A percentile compares a stretch with the other conserved stretches of the same genome.
phyloP scores from a whole-genome alignment of 2,329 filamentous ascomycete species.

The Moelleriella libera region DNA sequence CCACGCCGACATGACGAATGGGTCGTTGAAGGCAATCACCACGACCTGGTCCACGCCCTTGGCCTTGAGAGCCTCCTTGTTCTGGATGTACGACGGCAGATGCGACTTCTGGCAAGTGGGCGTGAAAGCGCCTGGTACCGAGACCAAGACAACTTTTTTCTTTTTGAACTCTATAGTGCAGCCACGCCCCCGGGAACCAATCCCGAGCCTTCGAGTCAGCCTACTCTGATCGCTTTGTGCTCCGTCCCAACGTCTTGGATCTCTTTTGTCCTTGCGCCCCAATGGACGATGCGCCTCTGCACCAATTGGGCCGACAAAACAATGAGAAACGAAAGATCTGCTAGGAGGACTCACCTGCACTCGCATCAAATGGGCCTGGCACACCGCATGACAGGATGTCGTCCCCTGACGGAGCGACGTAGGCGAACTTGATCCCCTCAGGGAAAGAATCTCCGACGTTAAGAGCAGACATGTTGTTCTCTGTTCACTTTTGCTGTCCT shows the following conservation, averaged over 20 bases:
- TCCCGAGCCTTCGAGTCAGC: too few relatives aligned
- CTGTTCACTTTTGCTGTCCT: too few relatives aligned
- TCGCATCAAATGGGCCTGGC: slow-evolving; percentile 65
- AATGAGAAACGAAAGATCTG: background rate
- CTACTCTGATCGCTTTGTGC: too few relatives aligned
- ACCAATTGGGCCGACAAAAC: too few relatives aligned
- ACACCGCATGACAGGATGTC: slow-evolving; percentile 65
- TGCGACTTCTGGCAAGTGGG: slow-evolving; percentile 74
- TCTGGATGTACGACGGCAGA: slow-evolving; percentile 66
- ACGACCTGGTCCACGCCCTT: slow-evolving; percentile 77
- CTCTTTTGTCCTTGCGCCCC: slow-evolving; percentile 1
- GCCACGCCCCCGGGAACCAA: too few relatives aligned
- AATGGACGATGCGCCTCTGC: too few relatives aligned
- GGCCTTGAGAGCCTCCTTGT: slow-evolving; percentile 53
- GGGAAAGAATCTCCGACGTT: slow-evolving; percentile 78
- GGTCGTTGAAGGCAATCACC: slow-evolving; percentile 73
- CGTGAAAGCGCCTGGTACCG: slow-evolving; percentile 63
- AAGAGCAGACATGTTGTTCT: slow-evolving; percentile 41
- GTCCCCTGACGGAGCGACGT: slow-evolving; percentile 64
- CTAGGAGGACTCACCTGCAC: slow-evolving; percentile 39
- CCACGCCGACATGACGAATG: slow-evolving; percentile 80
- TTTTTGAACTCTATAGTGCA: slow-evolving; percentile 33
- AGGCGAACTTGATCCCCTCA: slow-evolving; percentile 66
- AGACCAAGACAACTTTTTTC: slow-evolving; percentile 42
- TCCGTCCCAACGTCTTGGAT: background rate